These are phyloP conservation scores for Dactylonectria macrodidyma DNA, from an alignment of 2,329 filamentous ascomycete species.

Conservation along the genomic window DNA sequence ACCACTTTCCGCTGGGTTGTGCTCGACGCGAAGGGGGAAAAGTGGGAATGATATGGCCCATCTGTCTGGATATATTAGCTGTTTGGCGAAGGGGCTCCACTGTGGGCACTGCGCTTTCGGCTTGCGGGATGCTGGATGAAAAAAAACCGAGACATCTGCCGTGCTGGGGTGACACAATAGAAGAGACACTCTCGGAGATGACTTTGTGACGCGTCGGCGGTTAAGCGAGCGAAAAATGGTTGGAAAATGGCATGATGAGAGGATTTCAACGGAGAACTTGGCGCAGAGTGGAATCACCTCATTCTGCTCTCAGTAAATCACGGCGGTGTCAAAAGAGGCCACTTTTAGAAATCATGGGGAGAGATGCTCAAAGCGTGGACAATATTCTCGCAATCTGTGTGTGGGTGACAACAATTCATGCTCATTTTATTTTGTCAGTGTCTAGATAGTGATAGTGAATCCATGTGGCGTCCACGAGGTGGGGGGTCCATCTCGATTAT, in stretches of 20 bases:
- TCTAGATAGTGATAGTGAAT: constrained; percentile 15
- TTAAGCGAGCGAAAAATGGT: background rate
- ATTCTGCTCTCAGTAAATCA: constrained; percentile 3
- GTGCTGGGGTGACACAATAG: constrained; percentile 17
- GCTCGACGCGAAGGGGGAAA: constrained; percentile 18
- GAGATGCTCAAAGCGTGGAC: constrained; percentile 3
- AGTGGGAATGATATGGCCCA: constrained; percentile 20
- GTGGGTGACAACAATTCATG: background rate
- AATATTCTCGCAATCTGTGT: background rate
- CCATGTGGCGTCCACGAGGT: constrained; percentile 11
- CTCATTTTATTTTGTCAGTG: constrained; percentile 21
- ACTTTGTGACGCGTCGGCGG: background rate
- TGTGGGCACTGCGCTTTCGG: constrained; percentile 14
- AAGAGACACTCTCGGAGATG: constrained; percentile 10
- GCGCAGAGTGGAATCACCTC: background rate
- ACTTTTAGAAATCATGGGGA: background rate
- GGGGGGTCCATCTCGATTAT: constrained; percentile 37
- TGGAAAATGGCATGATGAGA: background rate
- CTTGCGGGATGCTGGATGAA: constrained; percentile 19
- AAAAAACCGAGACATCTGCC: constrained; percentile 19
- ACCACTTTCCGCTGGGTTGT: constrained; percentile 1
- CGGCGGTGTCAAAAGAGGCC: background rate
- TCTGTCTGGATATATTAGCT: constrained; percentile 22
- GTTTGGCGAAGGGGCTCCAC: constrained; percentile 11
- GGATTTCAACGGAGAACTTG: background rate